phyloP scores from a whole-genome alignment of 805 yeast species.

The Saccharomycopsis sp. region DNA sequence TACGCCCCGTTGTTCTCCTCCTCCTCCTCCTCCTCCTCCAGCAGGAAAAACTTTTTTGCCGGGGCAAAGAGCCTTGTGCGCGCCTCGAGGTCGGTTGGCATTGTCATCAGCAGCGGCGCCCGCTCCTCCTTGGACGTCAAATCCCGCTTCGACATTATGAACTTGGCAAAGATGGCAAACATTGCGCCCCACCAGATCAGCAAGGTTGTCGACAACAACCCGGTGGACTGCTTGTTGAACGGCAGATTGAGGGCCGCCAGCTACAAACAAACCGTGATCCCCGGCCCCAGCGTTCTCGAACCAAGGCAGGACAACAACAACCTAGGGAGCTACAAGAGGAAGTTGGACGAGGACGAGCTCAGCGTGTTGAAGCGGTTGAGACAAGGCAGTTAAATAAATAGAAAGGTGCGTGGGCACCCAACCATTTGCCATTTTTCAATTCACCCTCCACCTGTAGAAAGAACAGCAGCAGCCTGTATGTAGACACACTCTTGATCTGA shows the following conservation, averaged over 20 bases:
- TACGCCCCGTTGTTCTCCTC: slow-evolving; percentile 22
- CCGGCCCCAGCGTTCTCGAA: slow-evolving; percentile 29
- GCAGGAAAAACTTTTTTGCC: slow-evolving; percentile 55
- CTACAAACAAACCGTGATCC: slow-evolving; percentile 63
- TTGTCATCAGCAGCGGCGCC: slow-evolving; percentile 76
- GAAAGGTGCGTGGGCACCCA: no score
- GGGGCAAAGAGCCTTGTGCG: slow-evolving; percentile 69
- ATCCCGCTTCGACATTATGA: slow-evolving; percentile 57
- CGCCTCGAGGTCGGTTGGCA: slow-evolving; percentile 72
- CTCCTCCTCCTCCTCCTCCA: slow-evolving; percentile 28
- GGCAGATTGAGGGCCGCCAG: slow-evolving; percentile 69
- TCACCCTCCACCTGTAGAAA: no score
- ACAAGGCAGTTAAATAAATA: no score
- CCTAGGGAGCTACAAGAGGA: slow-evolving; percentile 5
- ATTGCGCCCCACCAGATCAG: slow-evolving; percentile 54
- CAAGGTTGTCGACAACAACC: slow-evolving; percentile 47
- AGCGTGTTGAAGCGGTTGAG: slow-evolving; percentile 4
- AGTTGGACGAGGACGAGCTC: slow-evolving; percentile 9
- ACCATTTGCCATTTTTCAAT: no score
- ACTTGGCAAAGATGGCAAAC: slow-evolving; percentile 60
- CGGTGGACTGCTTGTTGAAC: slow-evolving; percentile 56
- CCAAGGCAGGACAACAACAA: not conserved
- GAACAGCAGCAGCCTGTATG: no score
- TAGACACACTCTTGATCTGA: no score
- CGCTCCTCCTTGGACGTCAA: slow-evolving; percentile 47